These are phyloP conservation scores for Linaria vulgaris DNA, from an alignment of 257 asterid genomes.

Conservation along the genomic window DNA sequence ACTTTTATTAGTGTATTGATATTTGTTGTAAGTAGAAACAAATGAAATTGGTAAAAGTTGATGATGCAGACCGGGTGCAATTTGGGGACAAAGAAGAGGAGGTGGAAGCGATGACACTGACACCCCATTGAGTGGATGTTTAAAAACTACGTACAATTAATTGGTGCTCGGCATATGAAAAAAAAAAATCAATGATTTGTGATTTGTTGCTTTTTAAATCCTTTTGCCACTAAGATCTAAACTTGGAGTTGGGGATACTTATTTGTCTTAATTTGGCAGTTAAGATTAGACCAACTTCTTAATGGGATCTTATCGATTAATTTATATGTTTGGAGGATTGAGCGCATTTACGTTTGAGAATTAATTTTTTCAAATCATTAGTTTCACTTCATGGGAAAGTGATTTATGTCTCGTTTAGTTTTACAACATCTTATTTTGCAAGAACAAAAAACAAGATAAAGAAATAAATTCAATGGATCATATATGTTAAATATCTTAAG, in stretches of 20 bases:
- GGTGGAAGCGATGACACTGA: slow-evolving; percentile 15
- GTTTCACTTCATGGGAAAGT: too few species aligned
- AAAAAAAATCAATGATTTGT: background rate
- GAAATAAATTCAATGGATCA: too few species aligned
- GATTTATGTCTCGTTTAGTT: too few species aligned
- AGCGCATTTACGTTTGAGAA: too few species aligned
- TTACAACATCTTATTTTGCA: too few species aligned
- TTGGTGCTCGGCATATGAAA: background rate
- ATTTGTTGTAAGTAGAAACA: background rate
- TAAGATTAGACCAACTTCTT: background rate
- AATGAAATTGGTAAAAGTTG: background rate
- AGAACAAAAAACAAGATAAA: too few species aligned
- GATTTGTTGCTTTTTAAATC: background rate
- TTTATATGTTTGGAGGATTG: too few species aligned
- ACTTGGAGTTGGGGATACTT: slow-evolving; percentile 6
- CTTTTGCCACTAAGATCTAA: slow-evolving; percentile 4
- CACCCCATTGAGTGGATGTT: background rate
- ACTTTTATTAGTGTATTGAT: too few species aligned
- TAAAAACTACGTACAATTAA: background rate
- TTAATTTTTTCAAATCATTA: too few species aligned
- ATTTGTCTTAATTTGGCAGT: slow-evolving; percentile 17
- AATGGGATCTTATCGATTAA: too few species aligned
- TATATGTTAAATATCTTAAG: too few species aligned
- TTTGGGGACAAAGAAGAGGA: slow-evolving; percentile 10
- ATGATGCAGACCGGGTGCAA: too few species aligned